Conservation (phyloP, 2,329 filamentous ascomycete genomes). For the Paecilomyces dactylethromorphus region DNA sequence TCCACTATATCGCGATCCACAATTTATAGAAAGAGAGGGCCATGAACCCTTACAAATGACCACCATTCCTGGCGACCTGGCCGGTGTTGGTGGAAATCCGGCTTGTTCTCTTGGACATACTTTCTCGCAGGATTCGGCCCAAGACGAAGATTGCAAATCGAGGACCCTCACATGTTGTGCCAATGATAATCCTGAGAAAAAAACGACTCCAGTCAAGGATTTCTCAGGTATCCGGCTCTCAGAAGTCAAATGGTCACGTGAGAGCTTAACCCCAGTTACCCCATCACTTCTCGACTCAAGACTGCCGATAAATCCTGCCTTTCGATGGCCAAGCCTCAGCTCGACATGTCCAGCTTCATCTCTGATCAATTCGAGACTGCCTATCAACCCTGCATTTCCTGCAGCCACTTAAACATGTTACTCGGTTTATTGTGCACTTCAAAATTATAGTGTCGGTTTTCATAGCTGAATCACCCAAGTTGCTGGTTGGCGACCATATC, state of each 20-base stretch:
- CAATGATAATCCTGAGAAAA: background rate
- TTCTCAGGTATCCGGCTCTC: conserved; percentile 8
- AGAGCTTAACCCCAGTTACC: conserved; percentile 8
- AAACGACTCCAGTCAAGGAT: conserved; percentile 9
- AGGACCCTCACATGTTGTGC: background rate
- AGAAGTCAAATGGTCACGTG: conserved; percentile 2
- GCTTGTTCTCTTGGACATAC: conserved; percentile 8
- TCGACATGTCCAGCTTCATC: background rate
- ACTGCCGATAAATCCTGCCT: conserved; percentile 28
- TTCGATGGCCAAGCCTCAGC: background rate
- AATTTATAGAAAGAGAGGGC: conserved; percentile 2
- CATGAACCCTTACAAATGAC: conserved; percentile 4
- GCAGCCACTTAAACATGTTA: background rate
- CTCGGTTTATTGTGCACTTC: no score
- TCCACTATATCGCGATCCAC: conserved; percentile 6
- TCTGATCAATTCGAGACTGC: background rate
- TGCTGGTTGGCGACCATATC: background rate
- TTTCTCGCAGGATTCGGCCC: background rate
- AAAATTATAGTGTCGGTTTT: background rate
- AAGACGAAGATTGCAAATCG: background rate
- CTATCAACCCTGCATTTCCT: background rate
- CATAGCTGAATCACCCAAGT: background rate
- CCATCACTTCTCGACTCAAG: conserved; percentile 22
- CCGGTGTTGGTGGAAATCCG: conserved; percentile 16
- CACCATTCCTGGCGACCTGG: conserved; percentile 13